Percentiles rank a stretch among this genome's conserved stretches.
These are phyloP conservation scores for Henckelia pumila DNA, from an alignment of 257 asterid species.

Conservation along the genomic window DNA sequence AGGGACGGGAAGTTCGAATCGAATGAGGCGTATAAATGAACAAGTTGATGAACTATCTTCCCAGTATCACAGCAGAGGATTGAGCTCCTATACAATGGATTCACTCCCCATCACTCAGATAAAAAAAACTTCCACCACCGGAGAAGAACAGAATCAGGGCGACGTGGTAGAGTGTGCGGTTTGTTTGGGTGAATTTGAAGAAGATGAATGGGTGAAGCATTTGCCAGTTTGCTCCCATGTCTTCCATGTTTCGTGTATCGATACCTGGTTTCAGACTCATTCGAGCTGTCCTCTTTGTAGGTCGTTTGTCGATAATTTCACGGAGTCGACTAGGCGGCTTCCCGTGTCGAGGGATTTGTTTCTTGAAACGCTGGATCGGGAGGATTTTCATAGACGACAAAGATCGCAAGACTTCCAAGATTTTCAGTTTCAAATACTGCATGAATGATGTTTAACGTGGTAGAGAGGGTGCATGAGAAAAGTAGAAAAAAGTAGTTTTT, in stretches of 20 bases:
- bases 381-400: too few relatives aligned
- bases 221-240: slow-evolving; percentile 62
- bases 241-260: slow-evolving; percentile 70
- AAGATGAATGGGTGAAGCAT: slow-evolving; percentile 61
- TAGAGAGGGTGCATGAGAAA: too few relatives aligned
- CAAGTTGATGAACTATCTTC: slow-evolving; percentile 45
- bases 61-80: slow-evolving; percentile 51
- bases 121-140: slow-evolving; percentile 27
- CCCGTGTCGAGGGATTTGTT: too few relatives aligned
- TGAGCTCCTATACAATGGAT: slow-evolving; percentile 49
- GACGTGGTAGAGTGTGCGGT: slow-evolving; percentile 47
- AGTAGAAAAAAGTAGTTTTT: too few relatives aligned
- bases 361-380: too few relatives aligned
- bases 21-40: slow-evolving; percentile 40
- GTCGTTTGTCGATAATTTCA: slow-evolving; percentile 16
- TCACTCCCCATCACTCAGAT: slow-evolving; percentile 65
- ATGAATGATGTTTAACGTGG: too few relatives aligned
- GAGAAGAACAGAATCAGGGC: slow-evolving; percentile 6
- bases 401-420: too few relatives aligned
- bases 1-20: slow-evolving; percentile 30
- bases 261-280: slow-evolving; percentile 78
- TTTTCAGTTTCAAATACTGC: too few relatives aligned
- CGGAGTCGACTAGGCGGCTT: too few relatives aligned
- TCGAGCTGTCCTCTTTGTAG: slow-evolving; percentile 76
- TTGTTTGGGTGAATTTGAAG: slow-evolving; percentile 71